Percentiles rank a stretch among this genome's conserved stretches.
These are phyloP conservation scores for Pythium insidiosum DNA, from an alignment of 352 stramenopile genomes.

Conservation along the genomic window DNA sequence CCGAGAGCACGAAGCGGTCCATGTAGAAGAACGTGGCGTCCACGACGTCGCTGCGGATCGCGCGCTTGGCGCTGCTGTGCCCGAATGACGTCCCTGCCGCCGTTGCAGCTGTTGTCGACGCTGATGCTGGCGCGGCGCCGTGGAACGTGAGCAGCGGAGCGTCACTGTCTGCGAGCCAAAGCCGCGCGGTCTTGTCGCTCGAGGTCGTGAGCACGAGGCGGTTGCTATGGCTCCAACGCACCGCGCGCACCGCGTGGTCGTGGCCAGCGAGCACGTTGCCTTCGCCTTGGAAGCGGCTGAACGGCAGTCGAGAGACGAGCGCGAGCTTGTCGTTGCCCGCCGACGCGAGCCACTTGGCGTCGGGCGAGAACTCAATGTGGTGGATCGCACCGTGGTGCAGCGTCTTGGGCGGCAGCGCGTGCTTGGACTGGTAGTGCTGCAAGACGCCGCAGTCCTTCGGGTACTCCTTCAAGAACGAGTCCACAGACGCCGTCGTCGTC, in stretches of 20 bases:
- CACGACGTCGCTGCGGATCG: slow-evolving; percentile 40
- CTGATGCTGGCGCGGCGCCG: slow-evolving; percentile 23
- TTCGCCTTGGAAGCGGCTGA: slow-evolving; percentile 59
- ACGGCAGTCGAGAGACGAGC: slow-evolving; percentile 58
- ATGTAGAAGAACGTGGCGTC: slow-evolving; percentile 83
- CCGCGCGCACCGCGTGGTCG: slow-evolving; percentile 44
- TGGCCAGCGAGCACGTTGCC: slow-evolving; percentile 63
- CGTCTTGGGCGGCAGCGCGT: slow-evolving; percentile 37
- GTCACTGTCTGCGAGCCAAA: slow-evolving; percentile 65
- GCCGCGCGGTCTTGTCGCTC: slow-evolving; percentile 51
- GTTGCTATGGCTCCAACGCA: slow-evolving; percentile 77
- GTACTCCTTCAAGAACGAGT: slow-evolving; percentile 63
- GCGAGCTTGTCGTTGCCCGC: slow-evolving; percentile 54
- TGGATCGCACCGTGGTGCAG: slow-evolving; percentile 67
- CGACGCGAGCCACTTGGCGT: slow-evolving; percentile 67
- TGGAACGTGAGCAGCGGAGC: slow-evolving; percentile 49
- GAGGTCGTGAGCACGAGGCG: slow-evolving; percentile 60
- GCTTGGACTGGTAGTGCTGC: slow-evolving; percentile 47
- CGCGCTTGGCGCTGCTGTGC: slow-evolving; percentile 41
- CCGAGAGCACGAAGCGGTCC: slow-evolving; percentile 80
- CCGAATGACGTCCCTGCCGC: slow-evolving; percentile 11
- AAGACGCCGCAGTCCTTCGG: slow-evolving; percentile 46
- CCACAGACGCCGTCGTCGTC: slow-evolving; percentile 10
- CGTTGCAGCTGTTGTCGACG: slow-evolving; percentile 18
- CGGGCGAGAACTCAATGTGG: slow-evolving; percentile 66